phyloP scores from a whole-genome alignment of 2,329 filamentous ascomycete species.

The Cladosporium sp. region DNA sequence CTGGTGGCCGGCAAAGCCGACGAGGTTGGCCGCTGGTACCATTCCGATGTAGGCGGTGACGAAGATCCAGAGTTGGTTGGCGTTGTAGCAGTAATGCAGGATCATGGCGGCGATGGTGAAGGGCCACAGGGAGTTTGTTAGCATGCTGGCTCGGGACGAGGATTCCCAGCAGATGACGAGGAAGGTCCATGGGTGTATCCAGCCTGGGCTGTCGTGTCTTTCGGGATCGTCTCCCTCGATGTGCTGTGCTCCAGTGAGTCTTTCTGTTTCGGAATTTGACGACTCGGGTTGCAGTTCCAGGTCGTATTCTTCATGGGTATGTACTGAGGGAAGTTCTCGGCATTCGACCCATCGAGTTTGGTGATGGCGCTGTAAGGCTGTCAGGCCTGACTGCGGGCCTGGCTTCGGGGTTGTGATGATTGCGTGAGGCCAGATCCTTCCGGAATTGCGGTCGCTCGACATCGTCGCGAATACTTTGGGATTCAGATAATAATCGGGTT shows the following conservation, averaged over 20 bases:
- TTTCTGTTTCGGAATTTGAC: not conserved
- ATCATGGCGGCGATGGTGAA: conserved; percentile 44
- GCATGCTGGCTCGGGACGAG: conserved; percentile 42
- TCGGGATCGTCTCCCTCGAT: conserved; percentile 33
- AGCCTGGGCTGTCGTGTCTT: conserved; percentile 43
- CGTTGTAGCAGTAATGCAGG: conserved; percentile 42
- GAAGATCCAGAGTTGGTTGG: conserved; percentile 41
- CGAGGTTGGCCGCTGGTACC: conserved; percentile 46
- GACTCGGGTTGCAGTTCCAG: conserved; percentile 1
- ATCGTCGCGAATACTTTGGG: too few relatives aligned
- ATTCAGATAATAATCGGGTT: too few relatives aligned
- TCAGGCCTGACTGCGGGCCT: not conserved
- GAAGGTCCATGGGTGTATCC: conserved; percentile 42
- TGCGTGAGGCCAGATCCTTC: too few relatives aligned
- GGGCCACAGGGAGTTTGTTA: conserved; percentile 48
- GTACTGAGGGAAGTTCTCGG: conserved; percentile 1
- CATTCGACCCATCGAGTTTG: conserved; percentile 11
- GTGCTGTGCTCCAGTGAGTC: not conserved
- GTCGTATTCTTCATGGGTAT: conserved; percentile 1
- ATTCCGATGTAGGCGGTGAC: conserved; percentile 47
- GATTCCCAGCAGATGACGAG: conserved; percentile 41
- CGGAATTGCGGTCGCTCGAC: too few relatives aligned
- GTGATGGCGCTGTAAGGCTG: not conserved
- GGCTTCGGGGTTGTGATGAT: not conserved
- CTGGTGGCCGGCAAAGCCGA: conserved; percentile 63